Evolutionary conservation across 176 grass and related monocot species (phyloP).

Genomic region (bread wheat (Triticum aestivum)): IWGSC_CS_RefSeq_v2.1 NC_057800.1:651843689-651844188

Average conservation of each 20-base stretch:
- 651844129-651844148: conserved; percentile 69
- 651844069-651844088: conserved; percentile 93
- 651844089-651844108: conserved; percentile 72
- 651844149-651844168: conserved; percentile 99
- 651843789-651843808: conserved; percentile 47
- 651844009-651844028: conserved; percentile 89
- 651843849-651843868: conserved; percentile 49
- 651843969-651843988: conserved; percentile 94
- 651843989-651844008: conserved; percentile 84
- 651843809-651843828: conserved; percentile 35
- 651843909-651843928: neutral
- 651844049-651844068: conserved; percentile 87
- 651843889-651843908: too few species aligned
- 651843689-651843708: conserved; percentile 4
- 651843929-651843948: neutral
- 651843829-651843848: conserved; percentile 69
- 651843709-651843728: neutral
- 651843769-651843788: conserved; percentile 54
- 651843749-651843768: conserved; percentile 56
- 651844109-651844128: conserved; percentile 92
- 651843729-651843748: neutral
- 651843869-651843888: too few species aligned
- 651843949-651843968: conserved; percentile 82
- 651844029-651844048: conserved; percentile 93
- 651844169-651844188: conserved; percentile 73